Base-by-base conservation (phyloP, 331 rosid genomes). In the Cydonia oblonga region DNA sequence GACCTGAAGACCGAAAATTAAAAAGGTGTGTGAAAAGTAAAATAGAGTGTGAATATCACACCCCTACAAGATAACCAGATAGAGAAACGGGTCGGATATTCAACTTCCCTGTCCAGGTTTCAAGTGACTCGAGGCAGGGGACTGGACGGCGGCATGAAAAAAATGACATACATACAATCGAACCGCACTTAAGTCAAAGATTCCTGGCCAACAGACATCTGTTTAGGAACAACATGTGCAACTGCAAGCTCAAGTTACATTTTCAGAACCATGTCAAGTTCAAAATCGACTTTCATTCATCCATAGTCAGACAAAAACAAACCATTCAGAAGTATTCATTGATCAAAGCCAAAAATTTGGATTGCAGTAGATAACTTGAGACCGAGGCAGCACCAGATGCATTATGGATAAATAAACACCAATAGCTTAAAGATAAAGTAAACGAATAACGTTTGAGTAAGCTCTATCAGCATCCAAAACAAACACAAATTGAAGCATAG, bases 401-500 rank as follows among this genome's bases (percentile, higher is more conserved):
- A 38, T 38, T 38, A 38, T 38, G 42, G 42, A 38, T 38, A 38
- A 38, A 38, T 38, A 38, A 38, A 38, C 42, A 38, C 42, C 42
- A 38, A 38, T 38, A 9, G 42, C 42, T 38, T 38, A 38, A 38
- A 20, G 4, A 59, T 28, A 60, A 33, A 24, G 26, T 18, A 56
- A 29, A 42, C 40, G 57, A 44, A 78, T 20, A 32, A 44, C 18
- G 60, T 66, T 66, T 66, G 28, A 58, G 32, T 18, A 66, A 30
- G 12, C 68, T 29, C 57, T 29, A 53, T 29, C 16, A 29, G 64
- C 49, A 66, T 25, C 42, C 54, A 72, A 71, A 72, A 71, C 67
- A 53, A 60, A 76, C 51, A 24, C 23, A 70, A 69, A 68, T 29
- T 38, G 29, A 22, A 75, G 25, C 75, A 69, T 33, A 38, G 23